Conservation (phyloP, 345 rosid genomes). For the Rubroshorea leprosula region DNA sequence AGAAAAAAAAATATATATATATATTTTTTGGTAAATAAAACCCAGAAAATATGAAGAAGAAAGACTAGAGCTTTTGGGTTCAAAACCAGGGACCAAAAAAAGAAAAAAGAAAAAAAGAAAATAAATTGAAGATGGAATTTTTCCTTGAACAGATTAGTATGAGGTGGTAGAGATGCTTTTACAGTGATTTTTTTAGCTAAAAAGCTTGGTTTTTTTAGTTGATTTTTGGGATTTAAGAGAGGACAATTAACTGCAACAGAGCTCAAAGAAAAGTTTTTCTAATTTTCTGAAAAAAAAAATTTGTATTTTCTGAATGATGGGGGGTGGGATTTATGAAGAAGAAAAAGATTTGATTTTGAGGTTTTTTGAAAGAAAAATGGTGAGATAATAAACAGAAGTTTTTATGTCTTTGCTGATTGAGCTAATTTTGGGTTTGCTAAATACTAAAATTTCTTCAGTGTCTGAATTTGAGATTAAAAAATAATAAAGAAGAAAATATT, state of each 20-base stretch:
- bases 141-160: slow-evolving; percentile 3
- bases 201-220: slow-evolving; percentile 12
- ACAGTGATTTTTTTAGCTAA: slow-evolving; percentile 16
- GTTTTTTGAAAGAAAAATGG: slow-evolving; percentile 28
- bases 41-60: neutral
- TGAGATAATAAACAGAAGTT: slow-evolving; percentile 34
- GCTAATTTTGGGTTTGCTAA: slow-evolving; percentile 38
- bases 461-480: slow-evolving; percentile 33
- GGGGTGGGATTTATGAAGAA: slow-evolving; percentile 18
- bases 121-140: slow-evolving; percentile 4
- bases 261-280: slow-evolving; percentile 4
- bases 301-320: slow-evolving; percentile 18
- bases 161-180: slow-evolving; percentile 21
- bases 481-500: slow-evolving; percentile 14
- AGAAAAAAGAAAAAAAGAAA: slow-evolving; percentile 17
- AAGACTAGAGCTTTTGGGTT: slow-evolving; percentile 9
- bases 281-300: neutral
- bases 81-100: neutral
- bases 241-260: slow-evolving; percentile 25
- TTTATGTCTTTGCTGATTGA: slow-evolving; percentile 27
- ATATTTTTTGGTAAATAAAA: too few species aligned
- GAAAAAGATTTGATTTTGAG: slow-evolving; percentile 25
- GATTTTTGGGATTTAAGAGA: slow-evolving; percentile 23
- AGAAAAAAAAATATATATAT: slow-evolving; percentile 15
- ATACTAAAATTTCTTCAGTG: slow-evolving; percentile 33